phyloP scores from a whole-genome alignment of 129 eudicot species.

The Centaurea solstitialis region DNA sequence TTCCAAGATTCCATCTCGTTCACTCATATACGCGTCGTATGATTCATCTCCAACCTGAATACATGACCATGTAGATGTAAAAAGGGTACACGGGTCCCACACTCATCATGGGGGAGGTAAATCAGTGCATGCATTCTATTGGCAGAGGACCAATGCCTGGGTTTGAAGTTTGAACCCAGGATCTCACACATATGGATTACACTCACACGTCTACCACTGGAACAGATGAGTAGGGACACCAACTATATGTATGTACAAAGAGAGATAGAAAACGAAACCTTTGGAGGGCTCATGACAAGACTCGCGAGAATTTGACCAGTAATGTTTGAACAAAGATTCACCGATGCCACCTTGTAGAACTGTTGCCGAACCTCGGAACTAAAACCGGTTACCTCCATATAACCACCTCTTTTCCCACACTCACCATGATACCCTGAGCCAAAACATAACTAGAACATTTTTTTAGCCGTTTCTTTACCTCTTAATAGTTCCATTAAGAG shows the following conservation, averaged over 20 bases:
- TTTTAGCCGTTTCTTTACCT: not conserved
- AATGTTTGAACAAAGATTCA: constrained; percentile 87
- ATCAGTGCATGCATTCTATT: too few relatives aligned
- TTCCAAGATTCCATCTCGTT: constrained; percentile 77
- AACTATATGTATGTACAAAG: not conserved
- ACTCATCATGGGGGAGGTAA: too few relatives aligned
- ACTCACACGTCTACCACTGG: not conserved
- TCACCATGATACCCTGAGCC: constrained; percentile 94
- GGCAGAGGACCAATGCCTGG: too few relatives aligned
- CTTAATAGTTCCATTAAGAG: too few relatives aligned
- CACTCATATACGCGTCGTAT: constrained; percentile 63
- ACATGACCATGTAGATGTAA: not conserved
- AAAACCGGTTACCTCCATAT: constrained; percentile 98
- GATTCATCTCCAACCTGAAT: constrained; percentile 95
- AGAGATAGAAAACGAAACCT: constrained; percentile 38
- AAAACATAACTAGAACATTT: not conserved
- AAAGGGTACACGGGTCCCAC: too few relatives aligned
- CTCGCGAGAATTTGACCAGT: constrained; percentile 96
- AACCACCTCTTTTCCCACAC: constrained; percentile 98
- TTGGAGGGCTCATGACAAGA: constrained; percentile 95
- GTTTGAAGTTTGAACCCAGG: too few relatives aligned
- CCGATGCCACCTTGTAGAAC: constrained; percentile 87
- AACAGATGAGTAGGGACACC: not conserved
- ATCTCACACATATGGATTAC: too few relatives aligned
- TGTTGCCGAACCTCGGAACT: constrained; percentile 76